Conservation (phyloP, 768 basidiomycete genomes). For the Plicaturopsis crispa region DNA sequence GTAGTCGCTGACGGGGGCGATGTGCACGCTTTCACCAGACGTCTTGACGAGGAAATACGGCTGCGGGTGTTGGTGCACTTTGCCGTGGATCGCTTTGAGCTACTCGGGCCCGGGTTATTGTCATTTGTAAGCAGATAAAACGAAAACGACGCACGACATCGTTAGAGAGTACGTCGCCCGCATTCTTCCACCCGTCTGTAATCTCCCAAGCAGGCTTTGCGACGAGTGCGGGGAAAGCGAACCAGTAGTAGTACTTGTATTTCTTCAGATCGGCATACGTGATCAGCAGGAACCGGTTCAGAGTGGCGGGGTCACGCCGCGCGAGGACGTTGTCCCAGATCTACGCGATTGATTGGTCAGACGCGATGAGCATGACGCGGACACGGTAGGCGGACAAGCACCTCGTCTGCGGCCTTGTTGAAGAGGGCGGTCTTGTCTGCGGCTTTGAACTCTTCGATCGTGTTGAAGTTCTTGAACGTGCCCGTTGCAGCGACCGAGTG, state of each 20-base stretch:
- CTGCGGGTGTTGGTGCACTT: constrained; percentile 31
- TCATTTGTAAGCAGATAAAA: constrained; percentile 2
- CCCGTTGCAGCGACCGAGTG: constrained; percentile 53
- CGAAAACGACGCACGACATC: constrained; percentile 27
- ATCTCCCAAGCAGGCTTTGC: constrained; percentile 90
- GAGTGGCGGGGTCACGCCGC: constrained; percentile 42
- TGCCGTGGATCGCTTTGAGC: constrained; percentile 45
- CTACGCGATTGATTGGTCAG: too few species aligned
- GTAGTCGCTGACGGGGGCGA: constrained; percentile 52
- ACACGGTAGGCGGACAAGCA: constrained; percentile 22
- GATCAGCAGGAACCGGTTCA: constrained; percentile 82
- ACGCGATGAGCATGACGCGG: not conserved
- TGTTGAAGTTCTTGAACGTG: constrained; percentile 89
- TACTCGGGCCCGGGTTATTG: constrained; percentile 18
- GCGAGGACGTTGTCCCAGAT: constrained; percentile 61
- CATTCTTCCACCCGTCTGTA: constrained; percentile 50
- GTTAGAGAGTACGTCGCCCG: constrained; percentile 33
- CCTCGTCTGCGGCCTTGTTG: constrained; percentile 61
- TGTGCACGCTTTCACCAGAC: constrained; percentile 23
- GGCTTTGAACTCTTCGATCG: constrained; percentile 91
- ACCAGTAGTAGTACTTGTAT: constrained; percentile 98
- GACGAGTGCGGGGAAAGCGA: constrained; percentile 89
- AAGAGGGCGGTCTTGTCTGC: constrained; percentile 87
- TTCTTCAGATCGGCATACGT: constrained; percentile 98
- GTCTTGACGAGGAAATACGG: constrained; percentile 61